Conservation (phyloP, 2,329 filamentous ascomycete species). For the Stagonosporopsis cucurbitacearum region DNA sequence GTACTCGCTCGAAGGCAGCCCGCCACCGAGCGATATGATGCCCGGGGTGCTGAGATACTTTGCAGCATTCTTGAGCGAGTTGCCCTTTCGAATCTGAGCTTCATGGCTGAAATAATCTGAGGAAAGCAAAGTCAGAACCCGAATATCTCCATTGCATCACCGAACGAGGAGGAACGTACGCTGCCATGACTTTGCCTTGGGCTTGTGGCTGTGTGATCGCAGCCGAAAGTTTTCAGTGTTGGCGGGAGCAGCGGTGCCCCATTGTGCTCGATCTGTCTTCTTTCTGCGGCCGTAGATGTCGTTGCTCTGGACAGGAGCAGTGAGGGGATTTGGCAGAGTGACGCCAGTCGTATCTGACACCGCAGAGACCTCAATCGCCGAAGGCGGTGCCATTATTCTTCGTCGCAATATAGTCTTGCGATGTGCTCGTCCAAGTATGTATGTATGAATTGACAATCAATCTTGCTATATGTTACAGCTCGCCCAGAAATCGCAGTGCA, state of each 20-base stretch:
- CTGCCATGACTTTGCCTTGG: constrained; percentile 83
- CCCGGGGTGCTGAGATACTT: constrained; percentile 79
- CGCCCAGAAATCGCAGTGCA: too few relatives aligned
- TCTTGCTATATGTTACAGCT: background rate
- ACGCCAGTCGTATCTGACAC: constrained; percentile 57
- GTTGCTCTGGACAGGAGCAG: constrained; percentile 59
- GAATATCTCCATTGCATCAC: too few relatives aligned
- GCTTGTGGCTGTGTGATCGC: constrained; percentile 67
- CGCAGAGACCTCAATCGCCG: constrained; percentile 51
- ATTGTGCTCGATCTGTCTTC: constrained; percentile 73
- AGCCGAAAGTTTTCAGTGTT: constrained; percentile 83
- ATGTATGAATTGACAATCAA: background rate
- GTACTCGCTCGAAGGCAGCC: constrained; percentile 85
- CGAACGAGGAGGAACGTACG: constrained; percentile 70
- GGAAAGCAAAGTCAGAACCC: constrained; percentile 1
- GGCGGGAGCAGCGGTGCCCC: constrained; percentile 77
- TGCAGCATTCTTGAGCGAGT: constrained; percentile 82
- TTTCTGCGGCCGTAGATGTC: constrained; percentile 71
- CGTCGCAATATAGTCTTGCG: background rate
- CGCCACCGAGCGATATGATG: constrained; percentile 90
- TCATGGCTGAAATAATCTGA: constrained; percentile 53
- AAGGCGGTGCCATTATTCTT: constrained; percentile 40
- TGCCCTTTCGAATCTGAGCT: constrained; percentile 62
- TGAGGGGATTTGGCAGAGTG: constrained; percentile 60
- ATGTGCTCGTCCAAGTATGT: background rate